phyloP scores from a whole-genome alignment of 2,329 filamentous ascomycete species.

The Polytolypa hystricis region DNA sequence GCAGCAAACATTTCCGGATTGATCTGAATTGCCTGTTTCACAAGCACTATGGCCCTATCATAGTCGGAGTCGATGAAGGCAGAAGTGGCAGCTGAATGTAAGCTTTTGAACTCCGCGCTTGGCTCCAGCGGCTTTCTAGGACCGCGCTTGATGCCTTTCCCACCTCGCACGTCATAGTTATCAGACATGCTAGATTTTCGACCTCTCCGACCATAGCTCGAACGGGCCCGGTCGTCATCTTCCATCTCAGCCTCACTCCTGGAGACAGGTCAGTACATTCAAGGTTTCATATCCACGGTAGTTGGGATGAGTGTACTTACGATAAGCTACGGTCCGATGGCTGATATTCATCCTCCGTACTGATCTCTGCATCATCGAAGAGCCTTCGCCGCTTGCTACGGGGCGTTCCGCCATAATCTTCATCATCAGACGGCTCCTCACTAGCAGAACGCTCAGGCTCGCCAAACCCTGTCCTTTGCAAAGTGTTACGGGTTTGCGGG shows the following conservation, averaged over 20 bases:
- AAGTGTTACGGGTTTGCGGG: too few species aligned
- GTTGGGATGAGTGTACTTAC: neutral
- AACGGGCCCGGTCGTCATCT: too few species aligned
- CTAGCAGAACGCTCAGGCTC: conserved; percentile 4
- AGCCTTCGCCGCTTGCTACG: neutral
- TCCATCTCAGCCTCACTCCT: conserved; percentile 4
- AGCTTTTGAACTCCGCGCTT: conserved; percentile 36
- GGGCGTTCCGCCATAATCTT: neutral
- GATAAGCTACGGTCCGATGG: neutral
- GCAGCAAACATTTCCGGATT: conserved; percentile 55
- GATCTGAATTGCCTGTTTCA: conserved; percentile 40
- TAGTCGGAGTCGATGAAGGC: conserved; percentile 39
- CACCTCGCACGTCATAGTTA: conserved; percentile 5
- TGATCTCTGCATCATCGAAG: conserved; percentile 1
- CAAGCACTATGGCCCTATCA: conserved; percentile 32
- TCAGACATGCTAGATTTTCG: conserved; percentile 16
- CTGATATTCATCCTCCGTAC: conserved; percentile 3
- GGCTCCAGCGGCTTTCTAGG: conserved; percentile 37
- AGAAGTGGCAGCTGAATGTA: conserved; percentile 37
- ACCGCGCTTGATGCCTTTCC: conserved; percentile 32
- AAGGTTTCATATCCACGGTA: too few species aligned
- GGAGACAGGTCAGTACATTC: neutral
- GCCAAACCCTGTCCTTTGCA: neutral
- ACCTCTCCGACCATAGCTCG: conserved; percentile 10
- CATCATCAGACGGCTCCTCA: conserved; percentile 2